phyloP scores from a whole-genome alignment of 148 eudicot species.

The Beta vulgaris region DNA sequence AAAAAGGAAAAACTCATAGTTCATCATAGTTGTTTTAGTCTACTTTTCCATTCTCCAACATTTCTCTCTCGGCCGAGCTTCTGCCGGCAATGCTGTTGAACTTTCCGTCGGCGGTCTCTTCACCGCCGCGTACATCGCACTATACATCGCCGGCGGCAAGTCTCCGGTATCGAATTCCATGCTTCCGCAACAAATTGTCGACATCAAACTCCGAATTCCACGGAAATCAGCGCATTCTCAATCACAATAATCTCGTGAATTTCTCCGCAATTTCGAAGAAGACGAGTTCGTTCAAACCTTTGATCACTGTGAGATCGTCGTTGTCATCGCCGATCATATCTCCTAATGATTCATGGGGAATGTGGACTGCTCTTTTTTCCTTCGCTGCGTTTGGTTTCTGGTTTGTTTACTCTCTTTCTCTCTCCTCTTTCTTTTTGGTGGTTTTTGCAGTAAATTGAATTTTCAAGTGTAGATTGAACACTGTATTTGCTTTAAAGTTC shows the following conservation, averaged over 20 bases:
- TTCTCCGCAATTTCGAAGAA: constrained; percentile 10
- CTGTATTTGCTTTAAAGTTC: not conserved
- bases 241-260: not conserved
- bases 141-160: constrained; percentile 7
- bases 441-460: not conserved
- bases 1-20: no score
- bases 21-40: no score
- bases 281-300: constrained; percentile 17
- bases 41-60: not conserved
- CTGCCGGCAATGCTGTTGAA: constrained; percentile 12
- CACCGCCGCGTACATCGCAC: constrained; percentile 3
- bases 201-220: constrained; percentile 2
- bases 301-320: constrained; percentile 32
- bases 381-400: constrained; percentile 80
- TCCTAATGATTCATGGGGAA: constrained; percentile 78
- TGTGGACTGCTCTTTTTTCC: constrained; percentile 80
- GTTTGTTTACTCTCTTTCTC: constrained; percentile 29
- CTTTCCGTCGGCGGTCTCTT: not conserved
- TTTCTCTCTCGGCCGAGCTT: not conserved
- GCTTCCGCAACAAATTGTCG: not conserved
- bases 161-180: not conserved
- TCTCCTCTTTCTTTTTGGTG: not conserved
- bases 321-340: constrained; percentile 53
- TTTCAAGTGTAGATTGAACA: not conserved
- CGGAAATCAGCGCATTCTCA: not conserved